Percentiles rank a stretch among this genome's conserved stretches.
phyloP scores from a whole-genome alignment of 2,329 filamentous ascomycete species.

The Cladosporium sp. region DNA sequence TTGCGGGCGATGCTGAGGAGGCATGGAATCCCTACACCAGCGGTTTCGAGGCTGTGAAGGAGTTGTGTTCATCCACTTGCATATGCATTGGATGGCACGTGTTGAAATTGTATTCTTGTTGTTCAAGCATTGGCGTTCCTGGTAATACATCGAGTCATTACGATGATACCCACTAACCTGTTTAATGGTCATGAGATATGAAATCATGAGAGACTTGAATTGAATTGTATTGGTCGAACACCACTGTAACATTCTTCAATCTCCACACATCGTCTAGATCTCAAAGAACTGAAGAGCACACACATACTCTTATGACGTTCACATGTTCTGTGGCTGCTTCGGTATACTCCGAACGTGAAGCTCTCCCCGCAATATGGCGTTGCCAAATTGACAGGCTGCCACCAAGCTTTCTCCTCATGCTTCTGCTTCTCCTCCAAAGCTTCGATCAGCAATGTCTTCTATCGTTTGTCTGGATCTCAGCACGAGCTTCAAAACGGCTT shows the following conservation, averaged over 20 bases:
- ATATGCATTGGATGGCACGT: neutral
- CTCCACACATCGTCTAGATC: too few species aligned
- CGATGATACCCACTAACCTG: too few species aligned
- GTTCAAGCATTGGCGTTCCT: neutral
- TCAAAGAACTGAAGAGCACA: too few species aligned
- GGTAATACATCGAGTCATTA: neutral
- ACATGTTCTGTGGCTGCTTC: too few species aligned
- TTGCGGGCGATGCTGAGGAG: conserved; percentile 24
- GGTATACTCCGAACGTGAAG: too few species aligned
- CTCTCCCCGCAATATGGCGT: neutral
- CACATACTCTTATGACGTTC: too few species aligned
- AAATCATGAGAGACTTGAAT: too few species aligned
- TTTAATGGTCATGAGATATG: too few species aligned
- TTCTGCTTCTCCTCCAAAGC: neutral
- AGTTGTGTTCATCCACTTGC: conserved; percentile 20
- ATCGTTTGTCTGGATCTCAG: neutral
- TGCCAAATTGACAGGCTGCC: neutral
- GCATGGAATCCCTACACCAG: conserved; percentile 18
- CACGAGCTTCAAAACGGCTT: neutral
- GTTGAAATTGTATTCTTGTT: neutral
- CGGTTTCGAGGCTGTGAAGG: conserved; percentile 16
- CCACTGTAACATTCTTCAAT: too few species aligned
- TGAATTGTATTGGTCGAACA: too few species aligned
- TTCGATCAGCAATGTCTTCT: neutral
- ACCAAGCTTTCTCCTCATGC: neutral